A percentile compares a stretch with the other conserved stretches of the same genome.
phyloP scores from a whole-genome alignment of 441 rosid genomes.

The Corymbia citriodora region DNA sequence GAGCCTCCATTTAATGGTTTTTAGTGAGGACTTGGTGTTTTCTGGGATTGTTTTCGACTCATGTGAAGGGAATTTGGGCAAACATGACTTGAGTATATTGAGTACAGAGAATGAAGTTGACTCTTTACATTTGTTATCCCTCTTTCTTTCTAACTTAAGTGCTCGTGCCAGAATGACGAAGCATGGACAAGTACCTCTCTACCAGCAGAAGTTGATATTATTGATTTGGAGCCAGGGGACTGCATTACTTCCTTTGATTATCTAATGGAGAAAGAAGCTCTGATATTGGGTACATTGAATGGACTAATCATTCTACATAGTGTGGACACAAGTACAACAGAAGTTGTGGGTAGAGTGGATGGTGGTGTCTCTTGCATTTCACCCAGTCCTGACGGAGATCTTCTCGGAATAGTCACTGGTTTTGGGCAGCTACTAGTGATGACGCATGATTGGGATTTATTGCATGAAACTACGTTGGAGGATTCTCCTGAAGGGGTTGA shows the following conservation, averaged over 20 bases:
- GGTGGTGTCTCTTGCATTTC: conserved; percentile 80
- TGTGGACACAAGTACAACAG: conserved; percentile 53
- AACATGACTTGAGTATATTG: neutral
- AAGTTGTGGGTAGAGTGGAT: conserved; percentile 79
- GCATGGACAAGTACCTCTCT: conserved; percentile 24
- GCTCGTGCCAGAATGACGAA: conserved; percentile 44
- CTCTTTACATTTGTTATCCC: neutral
- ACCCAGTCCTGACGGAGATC: conserved; percentile 87
- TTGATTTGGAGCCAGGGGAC: conserved; percentile 71
- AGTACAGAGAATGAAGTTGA: neutral
- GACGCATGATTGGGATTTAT: conserved; percentile 95
- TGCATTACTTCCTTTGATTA: conserved; percentile 71
- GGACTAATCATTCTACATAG: conserved; percentile 65
- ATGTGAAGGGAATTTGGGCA: neutral
- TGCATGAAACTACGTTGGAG: conserved; percentile 63
- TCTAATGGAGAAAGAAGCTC: conserved; percentile 86
- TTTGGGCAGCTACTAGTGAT: conserved; percentile 74
- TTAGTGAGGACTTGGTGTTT: neutral
- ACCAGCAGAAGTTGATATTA: conserved; percentile 33
- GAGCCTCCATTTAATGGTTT: neutral
- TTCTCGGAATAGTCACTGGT: conserved; percentile 60
- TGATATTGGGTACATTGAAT: conserved; percentile 60
- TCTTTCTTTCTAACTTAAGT: neutral
- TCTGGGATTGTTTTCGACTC: neutral
- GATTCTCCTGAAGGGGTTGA: conserved; percentile 56